Percentiles rank a stretch among this genome's conserved stretches.
Evolutionary conservation across 2,329 filamentous ascomycete genomes (phyloP).

Genomic region (Colletotrichum australisinense): DNA sequence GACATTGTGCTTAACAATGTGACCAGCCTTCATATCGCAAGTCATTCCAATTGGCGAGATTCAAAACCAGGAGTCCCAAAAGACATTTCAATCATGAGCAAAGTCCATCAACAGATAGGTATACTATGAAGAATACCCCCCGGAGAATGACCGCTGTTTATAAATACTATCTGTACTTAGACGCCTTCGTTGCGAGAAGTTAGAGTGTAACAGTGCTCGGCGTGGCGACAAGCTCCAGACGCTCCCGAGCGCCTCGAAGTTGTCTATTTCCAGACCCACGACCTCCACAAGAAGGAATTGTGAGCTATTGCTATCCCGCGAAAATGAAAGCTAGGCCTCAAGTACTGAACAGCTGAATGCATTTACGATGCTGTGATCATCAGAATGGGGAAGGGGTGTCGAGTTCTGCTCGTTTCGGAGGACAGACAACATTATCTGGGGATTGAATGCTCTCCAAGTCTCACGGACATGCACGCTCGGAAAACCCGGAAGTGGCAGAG

Average conservation of each 20-base stretch:
- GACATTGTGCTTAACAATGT: background rate
- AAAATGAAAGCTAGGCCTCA: too few relatives aligned
- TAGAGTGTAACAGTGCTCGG: accelerated
- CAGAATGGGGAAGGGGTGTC: background rate
- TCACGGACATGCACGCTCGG: background rate
- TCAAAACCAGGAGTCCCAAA: accelerated
- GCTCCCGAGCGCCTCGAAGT: too few relatives aligned
- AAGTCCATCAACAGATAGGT: background rate
- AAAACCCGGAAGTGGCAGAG: too few relatives aligned
- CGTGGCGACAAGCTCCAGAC: background rate
- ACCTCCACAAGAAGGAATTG: too few relatives aligned
- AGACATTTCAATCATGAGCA: background rate
- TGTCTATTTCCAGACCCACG: too few relatives aligned
- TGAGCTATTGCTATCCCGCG: too few relatives aligned
- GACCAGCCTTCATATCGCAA: background rate
- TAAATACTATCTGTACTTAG: too few relatives aligned
- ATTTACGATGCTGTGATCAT: background rate
- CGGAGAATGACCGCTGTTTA: background rate
- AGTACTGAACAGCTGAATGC: too few relatives aligned
- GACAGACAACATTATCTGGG: accelerated
- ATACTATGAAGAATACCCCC: background rate
- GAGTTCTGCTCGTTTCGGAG: background rate
- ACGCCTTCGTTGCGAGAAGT: background rate
- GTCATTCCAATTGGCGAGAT: too few relatives aligned
- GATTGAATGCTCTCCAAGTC: background rate